Base-by-base conservation (phyloP, 1,284 basidiomycete genomes). In the Cystobasidiaceae sp. region DNA sequence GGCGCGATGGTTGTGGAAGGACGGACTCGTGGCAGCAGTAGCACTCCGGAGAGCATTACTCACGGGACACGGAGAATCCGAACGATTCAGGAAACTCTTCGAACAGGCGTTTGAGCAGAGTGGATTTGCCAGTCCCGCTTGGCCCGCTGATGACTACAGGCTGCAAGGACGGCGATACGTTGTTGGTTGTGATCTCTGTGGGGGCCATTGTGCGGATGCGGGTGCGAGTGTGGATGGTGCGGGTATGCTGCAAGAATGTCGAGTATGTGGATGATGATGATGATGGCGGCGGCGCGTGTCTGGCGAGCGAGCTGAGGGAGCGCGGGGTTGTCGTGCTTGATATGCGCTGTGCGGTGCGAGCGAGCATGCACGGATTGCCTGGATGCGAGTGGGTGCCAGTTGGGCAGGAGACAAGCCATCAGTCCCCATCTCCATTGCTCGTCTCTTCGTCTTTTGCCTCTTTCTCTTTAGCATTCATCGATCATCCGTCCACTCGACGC, bases 1-100 rank as follows among this genome's bases (percentile, higher is more conserved):
- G 21, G 25, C 28, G 54, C 27, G 25, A 27, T 27, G 17, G 17
- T n/a, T n/a, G n/a, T n/a, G n/a, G n/a, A n/a, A n/a, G n/a, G n/a
- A 27, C 23, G 6, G 19, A 3, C 8, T 41, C 11, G 43, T 4
- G 34, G 59, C 61, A 68, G 66, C 64, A 60, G 45, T 59, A 48
- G 50, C 37, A 34, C 62, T 56, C 58, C 45, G 37, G 58, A 50
- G 55, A 50, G 25, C 34, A 63, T n/a, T 9, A 80, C 87, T 71
- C 78, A 93, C 92, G 94, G 57, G 93, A 97, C 64, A 99, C 88
- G 72, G 85, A 87, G 80, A 97, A 99, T 4, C 90, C 90, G 77
- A 97, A 98, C 69, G 83, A 84, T 75, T 87, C 85, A 4, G 92
- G 93, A 73, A 83, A 85, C 48, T 92, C 87, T 32, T 79, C 80